Base-by-base conservation (phyloP, 441 rosid species). In the Populus hybrid region DNA sequence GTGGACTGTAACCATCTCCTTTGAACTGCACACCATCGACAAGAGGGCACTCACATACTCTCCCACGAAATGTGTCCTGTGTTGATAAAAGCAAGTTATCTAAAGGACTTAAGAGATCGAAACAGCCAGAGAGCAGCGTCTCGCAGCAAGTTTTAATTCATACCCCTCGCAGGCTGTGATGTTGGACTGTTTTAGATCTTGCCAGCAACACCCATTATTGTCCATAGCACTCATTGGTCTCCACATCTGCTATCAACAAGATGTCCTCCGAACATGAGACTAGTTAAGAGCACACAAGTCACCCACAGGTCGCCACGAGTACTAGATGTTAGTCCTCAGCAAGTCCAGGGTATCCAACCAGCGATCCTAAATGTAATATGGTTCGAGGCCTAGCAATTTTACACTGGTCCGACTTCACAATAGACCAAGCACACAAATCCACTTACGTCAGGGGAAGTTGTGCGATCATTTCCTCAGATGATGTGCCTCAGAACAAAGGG, bases 81-180 rank as follows among this genome's bases (percentile, higher is more conserved):
- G n/a, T n/a, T n/a, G n/a, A n/a, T n/a, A n/a, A n/a, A n/a, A n/a
- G n/a, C n/a, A n/a, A n/a, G n/a, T n/a, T n/a, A n/a, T 28, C 30
- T 63, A 21, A 16, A 38, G 46, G 38, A 74, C 64, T 57, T 74
- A 24, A 66, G 53, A 69, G 9, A 63, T 76, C 71, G 70, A 28
- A 11, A n/a, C n/a, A 64, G 5, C 21, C 66, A 68, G 63, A 57
- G 71, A 36, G 16, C 9, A 14, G 9, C 11, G 12, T 38, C 18
- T 40, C 4, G 53, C 42, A 70, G 71, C 18, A 74, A 76, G 79
- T 53, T 81, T 63, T 50, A 36, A 77, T 64, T 23, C 79, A 53
- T 78, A 92, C 99, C 98, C 90, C n/a, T n/a, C 92, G 92, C 98
- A 97, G 83, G 99, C 99, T 26, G 98, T 93, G 71, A 97, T 74